Evolutionary conservation across 2,329 filamentous ascomycete genomes (phyloP).

Genomic region (Hymenoscyphus linearis): DNA sequence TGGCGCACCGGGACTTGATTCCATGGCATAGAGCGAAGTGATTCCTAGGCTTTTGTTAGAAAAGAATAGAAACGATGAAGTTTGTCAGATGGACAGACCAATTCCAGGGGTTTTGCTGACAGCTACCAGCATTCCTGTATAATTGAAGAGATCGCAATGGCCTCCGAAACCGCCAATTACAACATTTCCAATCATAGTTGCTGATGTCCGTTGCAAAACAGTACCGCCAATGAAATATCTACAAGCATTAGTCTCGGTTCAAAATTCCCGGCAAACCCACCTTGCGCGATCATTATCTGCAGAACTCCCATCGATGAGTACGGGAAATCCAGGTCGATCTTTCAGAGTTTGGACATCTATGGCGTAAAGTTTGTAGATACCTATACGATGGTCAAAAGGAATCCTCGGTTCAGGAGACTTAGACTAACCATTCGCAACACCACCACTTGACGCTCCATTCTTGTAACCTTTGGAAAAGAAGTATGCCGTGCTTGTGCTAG

Average conservation of each 20-base stretch:
- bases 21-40: conserved; percentile 36
- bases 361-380: conserved; percentile 29
- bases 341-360: conserved; percentile 35
- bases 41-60: conserved; percentile 20
- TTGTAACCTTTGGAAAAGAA: conserved; percentile 36
- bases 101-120: conserved; percentile 31
- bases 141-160: conserved; percentile 44
- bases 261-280: conserved; percentile 3
- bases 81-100: conserved; percentile 6
- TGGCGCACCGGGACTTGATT: conserved; percentile 37
- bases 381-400: conserved; percentile 12
- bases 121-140: conserved; percentile 32
- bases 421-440: conserved; percentile 22
- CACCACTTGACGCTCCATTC: conserved; percentile 23
- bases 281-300: conserved; percentile 41
- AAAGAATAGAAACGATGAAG: background rate
- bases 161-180: conserved; percentile 44
- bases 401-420: background rate
- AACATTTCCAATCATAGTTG: conserved; percentile 35
- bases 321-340: conserved; percentile 37
- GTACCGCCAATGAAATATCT: conserved; percentile 42
- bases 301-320: conserved; percentile 39
- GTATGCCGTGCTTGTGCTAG: conserved; percentile 33
- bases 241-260: conserved; percentile 5
- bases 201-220: conserved; percentile 39